Base-by-base conservation (phyloP, 1,284 basidiomycete species). In the Puccinia polysora region DNA sequence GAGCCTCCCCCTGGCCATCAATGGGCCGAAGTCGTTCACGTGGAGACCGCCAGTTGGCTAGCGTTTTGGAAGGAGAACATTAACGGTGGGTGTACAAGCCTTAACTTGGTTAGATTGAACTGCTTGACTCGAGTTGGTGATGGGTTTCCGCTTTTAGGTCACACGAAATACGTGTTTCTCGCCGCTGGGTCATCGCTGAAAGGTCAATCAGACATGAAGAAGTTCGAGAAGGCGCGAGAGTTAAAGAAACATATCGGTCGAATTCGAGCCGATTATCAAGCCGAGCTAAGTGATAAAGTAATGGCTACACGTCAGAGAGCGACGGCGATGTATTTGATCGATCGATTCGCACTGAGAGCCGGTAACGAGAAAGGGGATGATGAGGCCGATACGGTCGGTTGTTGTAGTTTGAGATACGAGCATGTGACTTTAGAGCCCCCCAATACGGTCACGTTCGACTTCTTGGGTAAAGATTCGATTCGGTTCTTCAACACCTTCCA, bases 341-440 rank as follows among this genome's bases (percentile, higher is more conserved):
- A 97, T 82, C 86, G 86, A 77, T 85, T 96, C 32, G 94, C 93
- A 28, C 88, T 97, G 79, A 90, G 93, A 84, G 93, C 92, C 58
- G 93, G 93, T 78, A 97, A 97, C 81, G 94, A 97, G 82, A 97
- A 97, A 81, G 93, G 92, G 56, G 94, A 96, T 77, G 93, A 97
- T 75, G 93, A 97, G 81, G 93, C 93, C 0, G 93, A 97, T 79
- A 97, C 93, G 0, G 91, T 97, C 72, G 93, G 93, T 79, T 97
- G 94, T 82, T 97, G 93, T 80, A 96, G 93, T 15, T 82, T 97
- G 63, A 90, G 92, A 28, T 93, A 88, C 80, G 91, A 97, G 80
- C 93, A 97, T 80, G 87, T 97, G 78, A 96, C 92, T 2, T 83
- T 96, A 65, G 86, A 89, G 77, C 87, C 87, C 12, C 91, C 92